phyloP scores from a whole-genome alignment of 495 filamentous ascomycete species.

The Aspergillus funiculosus region DNA sequence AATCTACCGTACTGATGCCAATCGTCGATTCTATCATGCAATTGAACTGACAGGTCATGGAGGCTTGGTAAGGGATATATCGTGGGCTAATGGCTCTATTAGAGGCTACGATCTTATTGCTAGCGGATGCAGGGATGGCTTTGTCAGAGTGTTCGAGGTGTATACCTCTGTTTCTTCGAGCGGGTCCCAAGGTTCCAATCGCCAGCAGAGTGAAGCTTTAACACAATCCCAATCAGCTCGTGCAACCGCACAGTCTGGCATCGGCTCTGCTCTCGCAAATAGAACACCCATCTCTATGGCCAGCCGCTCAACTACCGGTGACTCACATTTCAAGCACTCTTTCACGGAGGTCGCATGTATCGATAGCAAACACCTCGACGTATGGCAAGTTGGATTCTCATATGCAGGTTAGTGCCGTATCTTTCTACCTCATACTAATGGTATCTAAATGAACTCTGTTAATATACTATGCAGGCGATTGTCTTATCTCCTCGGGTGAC shows the following conservation, averaged over 20 bases:
- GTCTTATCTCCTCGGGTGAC: conserved; percentile 46
- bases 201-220: conserved; percentile 26
- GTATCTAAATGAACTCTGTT: conserved; percentile 7
- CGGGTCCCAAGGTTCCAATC: conserved; percentile 25
- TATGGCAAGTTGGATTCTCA: conserved; percentile 47
- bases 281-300: conserved; percentile 28
- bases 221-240: conserved; percentile 34
- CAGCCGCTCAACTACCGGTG: conserved; percentile 30
- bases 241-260: conserved; percentile 44
- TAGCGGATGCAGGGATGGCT: conserved; percentile 86
- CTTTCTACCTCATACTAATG: background rate
- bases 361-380: conserved; percentile 45
- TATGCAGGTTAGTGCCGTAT: conserved; percentile 35
- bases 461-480: conserved; percentile 35
- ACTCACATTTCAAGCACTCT: conserved; percentile 40
- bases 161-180: conserved; percentile 43
- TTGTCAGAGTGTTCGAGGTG: conserved; percentile 77
- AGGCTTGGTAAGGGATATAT: conserved; percentile 79
- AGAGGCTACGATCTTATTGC: conserved; percentile 85
- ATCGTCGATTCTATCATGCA: conserved; percentile 67
- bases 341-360: conserved; percentile 44
- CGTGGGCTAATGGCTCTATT: conserved; percentile 86
- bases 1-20: conserved; percentile 70
- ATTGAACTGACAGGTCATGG: conserved; percentile 64
- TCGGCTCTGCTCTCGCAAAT: conserved; percentile 46